Evolutionary conservation across 2,329 filamentous ascomycete genomes (phyloP).

Genomic region (Trichoderma pleuroti): DNA sequence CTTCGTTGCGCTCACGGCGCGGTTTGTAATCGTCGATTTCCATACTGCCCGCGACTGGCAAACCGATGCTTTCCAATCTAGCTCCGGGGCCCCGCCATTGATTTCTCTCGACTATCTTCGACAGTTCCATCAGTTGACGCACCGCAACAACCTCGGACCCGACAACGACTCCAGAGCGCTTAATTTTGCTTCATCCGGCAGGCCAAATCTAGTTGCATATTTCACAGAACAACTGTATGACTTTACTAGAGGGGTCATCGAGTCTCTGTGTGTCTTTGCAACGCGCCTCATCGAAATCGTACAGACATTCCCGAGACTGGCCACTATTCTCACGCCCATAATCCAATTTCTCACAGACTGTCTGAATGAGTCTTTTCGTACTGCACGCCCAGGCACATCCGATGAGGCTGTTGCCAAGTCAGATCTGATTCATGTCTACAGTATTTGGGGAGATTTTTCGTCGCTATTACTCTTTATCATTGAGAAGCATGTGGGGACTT

Average conservation of each 20-base stretch:
- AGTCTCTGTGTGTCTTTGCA: constrained; percentile 42
- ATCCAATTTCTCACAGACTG: constrained; percentile 36
- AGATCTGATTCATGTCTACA: constrained; percentile 39
- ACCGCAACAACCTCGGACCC: constrained; percentile 21
- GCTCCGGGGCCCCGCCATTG: constrained; percentile 26
- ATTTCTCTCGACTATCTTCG: constrained; percentile 41
- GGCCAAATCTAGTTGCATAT: constrained; percentile 26
- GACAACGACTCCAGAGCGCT: constrained; percentile 20
- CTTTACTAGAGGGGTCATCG: constrained; percentile 42
- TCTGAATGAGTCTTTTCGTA: constrained; percentile 31
- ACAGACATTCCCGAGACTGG: constrained; percentile 45
- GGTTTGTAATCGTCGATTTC: constrained; percentile 50
- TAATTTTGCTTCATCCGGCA: constrained; percentile 16
- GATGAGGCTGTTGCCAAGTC: constrained; percentile 27
- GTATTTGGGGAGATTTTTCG: constrained; percentile 43
- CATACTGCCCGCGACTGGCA: constrained; percentile 23
- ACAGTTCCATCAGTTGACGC: constrained; percentile 37
- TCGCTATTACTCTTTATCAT: constrained; percentile 44
- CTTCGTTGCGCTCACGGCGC: constrained; percentile 50
- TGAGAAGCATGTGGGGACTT: constrained; percentile 53
- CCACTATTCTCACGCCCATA: constrained; percentile 41
- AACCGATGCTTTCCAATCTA: neutral
- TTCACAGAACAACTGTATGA: constrained; percentile 45
- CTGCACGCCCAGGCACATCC: constrained; percentile 22
- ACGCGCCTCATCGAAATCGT: constrained; percentile 39